These are phyloP conservation scores for Desmodesmus armatus DNA, from an alignment of 139 green algal species.

Conservation along the genomic window DNA sequence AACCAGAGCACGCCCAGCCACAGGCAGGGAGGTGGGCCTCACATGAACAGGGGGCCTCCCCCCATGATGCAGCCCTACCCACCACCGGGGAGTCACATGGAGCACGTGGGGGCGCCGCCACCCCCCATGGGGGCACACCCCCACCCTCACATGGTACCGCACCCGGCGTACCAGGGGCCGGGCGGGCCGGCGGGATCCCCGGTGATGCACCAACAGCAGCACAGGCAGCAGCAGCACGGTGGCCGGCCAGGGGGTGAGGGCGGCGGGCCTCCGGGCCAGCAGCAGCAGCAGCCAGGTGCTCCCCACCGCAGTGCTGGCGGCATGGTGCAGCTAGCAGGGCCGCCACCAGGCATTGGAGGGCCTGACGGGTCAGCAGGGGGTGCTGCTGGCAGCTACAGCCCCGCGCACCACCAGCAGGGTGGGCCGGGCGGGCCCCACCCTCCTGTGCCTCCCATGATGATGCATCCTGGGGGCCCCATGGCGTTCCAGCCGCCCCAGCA, in stretches of 20 bases:
- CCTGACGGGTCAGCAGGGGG: background rate
- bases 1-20: constrained; percentile 12
- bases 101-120: background rate
- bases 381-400: background rate
- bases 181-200: too few species aligned
- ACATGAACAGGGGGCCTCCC: background rate
- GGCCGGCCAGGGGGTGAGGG: background rate
- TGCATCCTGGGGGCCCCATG: constrained; percentile 4
- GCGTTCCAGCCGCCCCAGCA: background rate
- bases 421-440: background rate
- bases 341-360: constrained; percentile 3
- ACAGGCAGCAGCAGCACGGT: constrained; percentile 13
- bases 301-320: background rate
- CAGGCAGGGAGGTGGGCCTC: background rate
- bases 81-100: background rate
- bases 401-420: background rate
- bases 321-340: background rate
- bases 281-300: background rate
- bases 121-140: background rate
- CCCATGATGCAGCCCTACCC: constrained; percentile 18
- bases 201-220: constrained; percentile 33
- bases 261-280: background rate
- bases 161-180: background rate
- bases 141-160: background rate
- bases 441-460: background rate